Percentiles rank a stretch among this genome's conserved stretches.
Evolutionary conservation across 1,284 basidiomycete genomes (phyloP).

Genomic region (Ceratobasidium sp.): DNA sequence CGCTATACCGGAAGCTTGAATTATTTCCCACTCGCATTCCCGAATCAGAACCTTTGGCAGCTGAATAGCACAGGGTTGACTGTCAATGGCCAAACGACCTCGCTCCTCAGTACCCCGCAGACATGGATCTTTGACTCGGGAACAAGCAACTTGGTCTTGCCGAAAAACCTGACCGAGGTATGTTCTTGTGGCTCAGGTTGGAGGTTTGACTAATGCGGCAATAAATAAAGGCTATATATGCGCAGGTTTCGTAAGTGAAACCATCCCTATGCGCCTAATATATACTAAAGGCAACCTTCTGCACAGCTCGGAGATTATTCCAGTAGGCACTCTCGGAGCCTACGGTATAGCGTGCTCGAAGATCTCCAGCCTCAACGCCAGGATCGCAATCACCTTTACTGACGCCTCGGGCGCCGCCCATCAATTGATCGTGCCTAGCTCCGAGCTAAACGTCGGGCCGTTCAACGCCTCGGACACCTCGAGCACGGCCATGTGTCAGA

Average conservation of each 20-base stretch:
- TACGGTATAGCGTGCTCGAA: conserved; percentile 60
- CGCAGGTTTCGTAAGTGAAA: conserved; percentile 61
- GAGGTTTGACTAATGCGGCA: conserved; percentile 51
- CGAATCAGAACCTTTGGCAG: conserved; percentile 52
- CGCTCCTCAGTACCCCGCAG: conserved; percentile 52
- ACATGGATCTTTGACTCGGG: conserved; percentile 64
- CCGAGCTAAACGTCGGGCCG: conserved; percentile 62
- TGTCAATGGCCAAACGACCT: conserved; percentile 60
- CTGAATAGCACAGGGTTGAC: conserved; percentile 55
- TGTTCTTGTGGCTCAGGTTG: background rate
- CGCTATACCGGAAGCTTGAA: conserved; percentile 59
- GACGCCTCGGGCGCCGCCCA: conserved; percentile 50
- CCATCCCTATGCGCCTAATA: no score
- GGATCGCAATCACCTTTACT: conserved; percentile 60
- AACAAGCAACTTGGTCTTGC: conserved; percentile 55
- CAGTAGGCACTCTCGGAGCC: conserved; percentile 58
- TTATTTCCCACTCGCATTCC: conserved; percentile 50
- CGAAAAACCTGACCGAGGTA: background rate
- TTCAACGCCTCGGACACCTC: conserved; percentile 47
- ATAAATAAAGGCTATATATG: conserved; percentile 60
- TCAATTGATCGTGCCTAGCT: conserved; percentile 60
- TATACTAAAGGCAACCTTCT: no score
- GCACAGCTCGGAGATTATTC: conserved; percentile 60
- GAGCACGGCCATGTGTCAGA: conserved; percentile 27
- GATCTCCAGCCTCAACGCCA: conserved; percentile 56